Evolutionary conservation across 176 grass and related monocot species (phyloP), one percentile per base, ranked within the genome.

Genomic region (Musa beccarii): DNA sequence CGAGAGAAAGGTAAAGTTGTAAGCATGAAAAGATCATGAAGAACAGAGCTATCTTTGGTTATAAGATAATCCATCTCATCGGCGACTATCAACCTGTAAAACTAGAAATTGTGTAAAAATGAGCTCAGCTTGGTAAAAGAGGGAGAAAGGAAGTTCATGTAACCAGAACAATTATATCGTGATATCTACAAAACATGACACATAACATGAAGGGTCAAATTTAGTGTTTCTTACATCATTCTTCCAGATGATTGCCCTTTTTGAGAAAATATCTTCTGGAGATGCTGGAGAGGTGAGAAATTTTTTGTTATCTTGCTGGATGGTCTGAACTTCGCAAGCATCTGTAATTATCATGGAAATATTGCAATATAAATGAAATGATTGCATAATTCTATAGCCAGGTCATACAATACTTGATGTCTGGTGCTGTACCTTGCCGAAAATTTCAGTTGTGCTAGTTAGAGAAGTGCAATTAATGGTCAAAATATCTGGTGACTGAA

Each of bases 21-120:
- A 52, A 99, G 96, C 86, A 94, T 99, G 74, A 99, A 99, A 85
- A 95, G 89, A 84, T 99, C 84, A 86, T 99, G 96, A 69, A 99
- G 83, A 57, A 99, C 89, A 28, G 81, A 85, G 6, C 83, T 75
- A 59, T 99, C 96, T 79, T 85, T 94, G 72, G 91, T 99, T 81
- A 99, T 88, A 50, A 95, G 84, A 67, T 92, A 99, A 77, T 99
- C 91, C 86, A 99, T 95, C 88, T 99, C 96, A 72, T 99, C 96
- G 59, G 87, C 86, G 81, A 99, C 78, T 49, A 99, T 80, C 84
- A 99, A 79, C 64, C 96, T 99, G 79, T 69, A 66, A 78, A 43
- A 73, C 12, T 28, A 28, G 5, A 34, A 28, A 54, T 2, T 56
- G 72, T 74, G 13, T 17, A 56, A 19, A 9, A 56, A 26, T 74